Evolutionary conservation across 805 yeast genomes (phyloP).

Genomic region (Yamadazyma akitaensis): DNA sequence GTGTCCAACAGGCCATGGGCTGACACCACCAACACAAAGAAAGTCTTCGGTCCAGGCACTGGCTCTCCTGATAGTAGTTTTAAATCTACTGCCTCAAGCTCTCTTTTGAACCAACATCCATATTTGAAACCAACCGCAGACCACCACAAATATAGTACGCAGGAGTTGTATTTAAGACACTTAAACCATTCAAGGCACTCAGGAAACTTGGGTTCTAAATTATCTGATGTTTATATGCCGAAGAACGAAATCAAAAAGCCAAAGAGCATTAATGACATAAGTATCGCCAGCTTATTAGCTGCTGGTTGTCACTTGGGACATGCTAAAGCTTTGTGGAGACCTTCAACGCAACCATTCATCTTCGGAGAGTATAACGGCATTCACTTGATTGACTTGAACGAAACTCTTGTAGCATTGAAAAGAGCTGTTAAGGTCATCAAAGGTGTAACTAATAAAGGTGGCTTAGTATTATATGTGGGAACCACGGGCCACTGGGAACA

Average conservation of each 20-base stretch:
- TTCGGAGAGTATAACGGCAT: conserved; percentile 89
- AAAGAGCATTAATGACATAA: conserved; percentile 49
- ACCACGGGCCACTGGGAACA: conserved; percentile 68
- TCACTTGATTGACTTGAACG: conserved; percentile 85
- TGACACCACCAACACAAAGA: conserved; percentile 3
- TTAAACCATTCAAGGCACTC: conserved; percentile 54
- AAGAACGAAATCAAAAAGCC: conserved; percentile 64
- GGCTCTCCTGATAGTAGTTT: conserved; percentile 12
- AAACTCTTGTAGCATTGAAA: conserved; percentile 69
- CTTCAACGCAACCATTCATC: conserved; percentile 79
- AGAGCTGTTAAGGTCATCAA: conserved; percentile 84
- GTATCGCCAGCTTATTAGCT: conserved; percentile 72
- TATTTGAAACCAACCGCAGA: conserved; percentile 58
- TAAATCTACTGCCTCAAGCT: conserved; percentile 30
- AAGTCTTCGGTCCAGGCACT: not conserved
- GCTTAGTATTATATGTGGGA: conserved; percentile 80
- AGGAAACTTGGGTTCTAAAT: conserved; percentile 61
- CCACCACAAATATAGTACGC: conserved; percentile 65
- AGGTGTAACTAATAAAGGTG: conserved; percentile 81
- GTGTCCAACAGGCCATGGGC: conserved; percentile 35
- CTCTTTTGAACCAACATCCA: conserved; percentile 47
- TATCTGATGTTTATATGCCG: conserved; percentile 67
- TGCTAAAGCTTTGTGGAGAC: conserved; percentile 72
- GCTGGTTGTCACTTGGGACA: conserved; percentile 97
- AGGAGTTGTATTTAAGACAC: conserved; percentile 76